These are phyloP conservation scores for Spathaspora arborariae DNA, from an alignment of 805 yeast species.

Conservation along the genomic window DNA sequence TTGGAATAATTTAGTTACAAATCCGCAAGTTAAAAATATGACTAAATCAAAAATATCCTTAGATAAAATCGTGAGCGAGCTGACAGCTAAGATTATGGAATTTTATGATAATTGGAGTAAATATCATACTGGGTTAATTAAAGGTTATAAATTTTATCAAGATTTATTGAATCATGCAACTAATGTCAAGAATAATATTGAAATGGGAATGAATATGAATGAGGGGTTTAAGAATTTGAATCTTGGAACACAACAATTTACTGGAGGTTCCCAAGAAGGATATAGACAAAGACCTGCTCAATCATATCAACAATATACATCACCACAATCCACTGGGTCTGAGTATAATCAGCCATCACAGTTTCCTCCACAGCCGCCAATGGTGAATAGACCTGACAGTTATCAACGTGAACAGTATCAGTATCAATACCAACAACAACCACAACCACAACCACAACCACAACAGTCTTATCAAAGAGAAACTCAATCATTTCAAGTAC, in stretches of 20 bases:
- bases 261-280: not conserved
- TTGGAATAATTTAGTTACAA: conserved; percentile 26
- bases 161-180: conserved; percentile 35
- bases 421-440: conserved; percentile 4
- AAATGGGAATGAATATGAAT: not conserved
- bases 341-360: conserved; percentile 2
- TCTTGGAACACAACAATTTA: not conserved
- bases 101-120: conserved; percentile 56
- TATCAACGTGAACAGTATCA: not conserved
- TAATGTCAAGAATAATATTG: conserved; percentile 1
- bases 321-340: not conserved
- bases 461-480: not conserved
- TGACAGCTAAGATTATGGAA: conserved; percentile 32
- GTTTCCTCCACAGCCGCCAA: conserved; percentile 5
- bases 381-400: not conserved
- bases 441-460: conserved; percentile 2
- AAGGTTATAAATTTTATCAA: conserved; percentile 63
- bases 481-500: too few relatives aligned
- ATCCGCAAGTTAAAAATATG: conserved; percentile 35
- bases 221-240: conserved; percentile 1
- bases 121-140: conserved; percentile 53
- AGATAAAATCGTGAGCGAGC: conserved; percentile 27
- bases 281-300: not conserved
- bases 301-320: not conserved
- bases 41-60: conserved; percentile 40